Evolutionary conservation across 352 stramenopile genomes (phyloP), one percentile per base, ranked within the genome.

Genomic region (Phytopythium kandeliae): DNA sequence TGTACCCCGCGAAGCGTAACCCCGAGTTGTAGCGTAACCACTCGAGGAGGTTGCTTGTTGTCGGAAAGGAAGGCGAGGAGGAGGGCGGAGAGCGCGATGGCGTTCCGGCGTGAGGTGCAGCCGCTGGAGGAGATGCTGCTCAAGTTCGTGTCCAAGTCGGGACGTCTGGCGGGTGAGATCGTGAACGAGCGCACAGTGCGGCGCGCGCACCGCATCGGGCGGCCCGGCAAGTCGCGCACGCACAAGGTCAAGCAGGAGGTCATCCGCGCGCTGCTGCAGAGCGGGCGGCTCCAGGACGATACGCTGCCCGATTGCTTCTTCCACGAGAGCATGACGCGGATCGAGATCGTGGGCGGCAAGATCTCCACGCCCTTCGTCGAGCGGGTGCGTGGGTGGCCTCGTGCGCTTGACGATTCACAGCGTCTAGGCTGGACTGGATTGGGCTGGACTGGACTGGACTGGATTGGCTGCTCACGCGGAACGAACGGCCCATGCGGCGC

Each of bases 101-200:
- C 85, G 70, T 95, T 95, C 77, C 79, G 78, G 30, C 82, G 85
- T 22, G 82, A 95, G 11, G 85, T 95, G 56, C 62, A 68, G 50
- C 52, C 70, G 63, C 78, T 95, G 48, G 82, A 93, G 48, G 79
- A 88, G 63, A 68, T 93, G 65, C 78, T 95, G 74, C 74, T 95
- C 67, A 95, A 95, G 77, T 89, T 78, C 60, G 83, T 95, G 55
- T 74, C 82, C 74, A 95, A 95, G 78, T 78, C 82, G 21, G 79
- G 69, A 49, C 69, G 81, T 12, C 65, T 85, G 35, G 57, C 73
- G 45, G 58, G 68, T 26, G 35, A 72, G 28, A 90, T 93, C 47
- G 58, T 95, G 25, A 95, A 84, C 52, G 75, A 91, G 26, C 54
- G 62, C 24, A 86, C 77, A 25, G 48, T 95, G 42, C 72, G 67